Conservation (phyloP, 2,329 filamentous ascomycete species). For the Xylaria sp. region DNA sequence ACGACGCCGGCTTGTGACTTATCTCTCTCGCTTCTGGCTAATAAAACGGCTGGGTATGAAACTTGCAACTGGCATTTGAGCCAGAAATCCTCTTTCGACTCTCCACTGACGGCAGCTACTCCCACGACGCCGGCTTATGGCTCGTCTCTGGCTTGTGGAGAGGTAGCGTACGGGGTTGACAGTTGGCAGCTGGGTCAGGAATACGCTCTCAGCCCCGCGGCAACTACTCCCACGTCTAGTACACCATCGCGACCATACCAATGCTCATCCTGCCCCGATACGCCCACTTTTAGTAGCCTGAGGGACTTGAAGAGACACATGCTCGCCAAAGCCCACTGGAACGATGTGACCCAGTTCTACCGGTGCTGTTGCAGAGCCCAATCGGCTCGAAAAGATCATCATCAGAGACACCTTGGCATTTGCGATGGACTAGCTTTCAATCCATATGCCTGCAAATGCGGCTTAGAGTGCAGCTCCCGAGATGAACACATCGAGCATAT, state of each 20-base stretch:
- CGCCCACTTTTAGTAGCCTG: not conserved
- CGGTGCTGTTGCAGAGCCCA: not conserved
- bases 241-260: not conserved
- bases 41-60: not conserved
- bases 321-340: conserved; percentile 2
- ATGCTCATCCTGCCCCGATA: not conserved
- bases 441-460: not conserved
- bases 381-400: not conserved
- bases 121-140: not conserved
- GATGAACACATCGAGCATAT: conserved; percentile 1
- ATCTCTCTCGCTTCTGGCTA: not conserved
- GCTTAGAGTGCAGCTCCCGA: not conserved
- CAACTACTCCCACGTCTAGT: not conserved
- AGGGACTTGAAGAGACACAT: not conserved
- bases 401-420: not conserved
- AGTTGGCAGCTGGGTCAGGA: too few relatives aligned
- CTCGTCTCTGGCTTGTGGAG: not conserved
- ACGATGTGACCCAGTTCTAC: not conserved
- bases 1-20: not conserved
- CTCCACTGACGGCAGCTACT: not conserved
- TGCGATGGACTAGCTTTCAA: not conserved
- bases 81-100: not conserved
- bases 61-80: not conserved
- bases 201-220: too few relatives aligned
- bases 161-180: too few relatives aligned